Evolutionary conservation across 2,329 filamentous ascomycete genomes (phyloP), one percentile per base, ranked within the genome.

Genomic region (Cadophora sp.): DNA sequence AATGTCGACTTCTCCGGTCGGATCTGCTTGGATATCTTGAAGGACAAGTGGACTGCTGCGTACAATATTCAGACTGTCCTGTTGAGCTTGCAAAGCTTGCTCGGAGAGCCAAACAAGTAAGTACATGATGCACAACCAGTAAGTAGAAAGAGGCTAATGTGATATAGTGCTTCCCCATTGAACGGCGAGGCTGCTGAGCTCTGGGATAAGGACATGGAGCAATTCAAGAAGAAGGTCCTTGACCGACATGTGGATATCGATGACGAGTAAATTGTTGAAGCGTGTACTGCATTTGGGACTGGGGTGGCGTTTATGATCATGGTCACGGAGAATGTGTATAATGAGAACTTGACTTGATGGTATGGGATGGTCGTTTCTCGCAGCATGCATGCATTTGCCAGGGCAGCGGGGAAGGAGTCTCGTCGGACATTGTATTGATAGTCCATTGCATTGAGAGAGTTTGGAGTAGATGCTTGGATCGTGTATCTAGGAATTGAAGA

Each of bases 91-190:
- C 96, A 99, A 82, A 97, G 94, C 81, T 83, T 99, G 77, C 86
- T 99, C 37, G 96, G 95, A 29, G 96, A 99, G 82, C 96, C 96
- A 43, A 99, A 99, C 83, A 99, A 99, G 96, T 98, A 83, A 80
- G 92, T 83, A 7, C n/a, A 31, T 27, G 26, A 7, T 60, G 55
- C 29, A 60, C 31, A 19, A 12, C 48, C 26, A 31, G 24, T 58
- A 43, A 31, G 22, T 46, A 26, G 34, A 51, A 43, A 50, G 24
- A 14, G 4, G 51, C 74, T 77, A 65, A 79, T 70, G 16, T 37
- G 40, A 22, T 59, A 67, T 71, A 98, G 95, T 80, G 89, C 96
- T 68, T 97, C 93, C 73, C 96, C 96, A 2, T 84, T 99, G 72
- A 99, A 99, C 76, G 97, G 94, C 68, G 94, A 99, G 81, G 96